A percentile compares a stretch with the other conserved stretches of the same genome.
phyloP scores from a whole-genome alignment of 306 rosid genomes.

The Vigna mungo region DNA sequence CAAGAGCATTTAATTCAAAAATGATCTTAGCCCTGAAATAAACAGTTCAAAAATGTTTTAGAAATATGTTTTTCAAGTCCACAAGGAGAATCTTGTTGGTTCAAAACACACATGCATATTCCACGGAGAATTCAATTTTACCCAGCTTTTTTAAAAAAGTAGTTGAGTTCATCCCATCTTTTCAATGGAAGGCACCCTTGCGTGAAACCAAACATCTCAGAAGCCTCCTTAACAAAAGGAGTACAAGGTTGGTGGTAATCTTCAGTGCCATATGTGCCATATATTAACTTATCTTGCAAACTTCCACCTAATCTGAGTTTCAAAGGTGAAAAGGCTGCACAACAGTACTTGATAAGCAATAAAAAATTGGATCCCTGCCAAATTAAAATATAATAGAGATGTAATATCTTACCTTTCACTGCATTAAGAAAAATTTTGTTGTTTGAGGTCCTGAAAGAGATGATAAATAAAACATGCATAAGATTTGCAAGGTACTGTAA shows the following conservation, averaged over 20 bases:
- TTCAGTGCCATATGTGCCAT: slow-evolving; percentile 76
- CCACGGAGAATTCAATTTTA: slow-evolving; percentile 39
- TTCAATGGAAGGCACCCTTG: slow-evolving; percentile 79
- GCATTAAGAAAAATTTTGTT: slow-evolving; percentile 75
- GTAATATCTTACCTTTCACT: slow-evolving; percentile 66
- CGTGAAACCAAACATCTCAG: slow-evolving; percentile 78
- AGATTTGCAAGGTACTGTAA: slow-evolving; percentile 19
- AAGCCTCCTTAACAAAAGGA: slow-evolving; percentile 57
- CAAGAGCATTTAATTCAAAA: no score
- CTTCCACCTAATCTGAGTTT: slow-evolving; percentile 92
- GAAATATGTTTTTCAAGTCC: slow-evolving; percentile 9
- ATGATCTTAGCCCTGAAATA: slow-evolving; percentile 78
- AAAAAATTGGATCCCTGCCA: slow-evolving; percentile 23
- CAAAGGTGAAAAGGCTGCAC: slow-evolving; percentile 88
- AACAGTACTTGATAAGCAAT: slow-evolving; percentile 26
- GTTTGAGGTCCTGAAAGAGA: slow-evolving; percentile 73
- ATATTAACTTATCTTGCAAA: slow-evolving; percentile 80
- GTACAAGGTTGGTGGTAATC: slow-evolving; percentile 63
- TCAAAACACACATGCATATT: neutral
- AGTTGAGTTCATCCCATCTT: slow-evolving; percentile 92
- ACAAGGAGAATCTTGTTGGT: neutral
- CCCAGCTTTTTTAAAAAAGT: slow-evolving; percentile 79
- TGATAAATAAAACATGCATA: slow-evolving; percentile 4
- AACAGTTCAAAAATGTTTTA: slow-evolving; percentile 21
- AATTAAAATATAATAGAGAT: neutral